phyloP scores from a whole-genome alignment of 2,329 filamentous ascomycete species.

The Hypoxylon sp. region DNA sequence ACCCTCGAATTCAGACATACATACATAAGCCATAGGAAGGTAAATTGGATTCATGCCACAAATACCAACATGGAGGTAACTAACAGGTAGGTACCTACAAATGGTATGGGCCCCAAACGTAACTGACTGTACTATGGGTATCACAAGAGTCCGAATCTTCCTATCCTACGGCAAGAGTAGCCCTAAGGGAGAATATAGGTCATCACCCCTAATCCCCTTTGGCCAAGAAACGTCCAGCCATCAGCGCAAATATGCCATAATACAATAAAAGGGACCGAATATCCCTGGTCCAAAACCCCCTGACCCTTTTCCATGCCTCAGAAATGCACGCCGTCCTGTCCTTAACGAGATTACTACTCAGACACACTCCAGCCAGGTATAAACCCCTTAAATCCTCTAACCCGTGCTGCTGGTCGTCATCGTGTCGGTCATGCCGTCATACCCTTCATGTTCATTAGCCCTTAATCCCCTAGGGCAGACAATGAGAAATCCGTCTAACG shows the following conservation, averaged over 20 bases:
- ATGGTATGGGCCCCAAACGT: not conserved
- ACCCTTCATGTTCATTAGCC: slow-evolving; percentile 26
- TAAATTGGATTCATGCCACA: not conserved
- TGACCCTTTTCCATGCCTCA: slow-evolving; percentile 27
- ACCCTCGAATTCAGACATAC: not conserved
- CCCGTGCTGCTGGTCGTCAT: slow-evolving; percentile 39
- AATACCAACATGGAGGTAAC: not conserved
- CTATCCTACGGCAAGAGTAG: slow-evolving; percentile 20
- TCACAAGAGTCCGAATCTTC: slow-evolving; percentile 5
- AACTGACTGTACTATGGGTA: slow-evolving; percentile 20
- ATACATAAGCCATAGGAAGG: not conserved
- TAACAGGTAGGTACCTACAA: not conserved
- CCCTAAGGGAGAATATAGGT: not conserved
- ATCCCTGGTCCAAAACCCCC: slow-evolving; percentile 22
- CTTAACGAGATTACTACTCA: slow-evolving; percentile 34
- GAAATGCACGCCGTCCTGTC: slow-evolving; percentile 22
- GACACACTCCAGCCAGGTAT: slow-evolving; percentile 35
- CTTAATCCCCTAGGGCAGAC: slow-evolving; percentile 32
- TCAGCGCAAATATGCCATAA: not conserved
- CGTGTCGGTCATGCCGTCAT: slow-evolving; percentile 49
- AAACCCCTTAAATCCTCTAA: slow-evolving; percentile 29
- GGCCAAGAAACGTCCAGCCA: slow-evolving; percentile 1
- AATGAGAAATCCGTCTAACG: slow-evolving; percentile 31
- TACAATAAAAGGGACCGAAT: slow-evolving; percentile 17
- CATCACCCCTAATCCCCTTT: not conserved